Conservation (phyloP, 2,329 filamentous ascomycete genomes). For the Colletotrichum gloeosporioides region DNA sequence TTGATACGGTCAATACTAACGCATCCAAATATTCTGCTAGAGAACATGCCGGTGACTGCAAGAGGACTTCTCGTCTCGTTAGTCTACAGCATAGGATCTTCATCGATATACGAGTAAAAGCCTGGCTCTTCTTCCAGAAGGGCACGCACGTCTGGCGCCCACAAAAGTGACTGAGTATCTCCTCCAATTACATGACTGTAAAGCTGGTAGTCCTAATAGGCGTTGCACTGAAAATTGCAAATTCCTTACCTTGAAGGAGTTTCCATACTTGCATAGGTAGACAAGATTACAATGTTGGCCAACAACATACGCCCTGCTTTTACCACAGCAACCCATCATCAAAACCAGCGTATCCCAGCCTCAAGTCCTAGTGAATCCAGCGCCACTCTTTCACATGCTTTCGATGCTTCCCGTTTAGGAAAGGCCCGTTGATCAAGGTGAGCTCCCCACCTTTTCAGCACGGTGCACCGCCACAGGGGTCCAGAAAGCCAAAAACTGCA, state of each 20-base stretch:
- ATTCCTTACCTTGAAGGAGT: background rate
- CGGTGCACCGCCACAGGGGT: conserved; percentile 11
- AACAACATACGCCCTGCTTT: background rate
- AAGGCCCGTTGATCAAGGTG: background rate
- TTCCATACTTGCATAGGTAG: background rate
- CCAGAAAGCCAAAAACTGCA: background rate
- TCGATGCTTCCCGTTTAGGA: background rate
- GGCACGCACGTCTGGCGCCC: background rate
- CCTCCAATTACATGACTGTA: background rate
- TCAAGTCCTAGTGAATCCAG: background rate
- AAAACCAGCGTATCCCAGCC: background rate
- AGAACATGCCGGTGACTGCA: background rate
- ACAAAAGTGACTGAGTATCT: background rate
- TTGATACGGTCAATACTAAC: background rate
- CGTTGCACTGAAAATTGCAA: background rate
- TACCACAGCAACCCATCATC: background rate
- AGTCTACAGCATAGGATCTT: background rate
- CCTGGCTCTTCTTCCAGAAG: background rate
- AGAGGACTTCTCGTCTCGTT: background rate
- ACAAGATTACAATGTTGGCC: background rate
- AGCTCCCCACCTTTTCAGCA: background rate
- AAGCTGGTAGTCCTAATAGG: background rate
- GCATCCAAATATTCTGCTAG: background rate
- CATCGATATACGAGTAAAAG: background rate
- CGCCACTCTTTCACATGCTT: background rate